These are phyloP conservation scores for Fusarium sp. DNA, from an alignment of 2,329 filamentous ascomycete genomes.

Conservation along the genomic window DNA sequence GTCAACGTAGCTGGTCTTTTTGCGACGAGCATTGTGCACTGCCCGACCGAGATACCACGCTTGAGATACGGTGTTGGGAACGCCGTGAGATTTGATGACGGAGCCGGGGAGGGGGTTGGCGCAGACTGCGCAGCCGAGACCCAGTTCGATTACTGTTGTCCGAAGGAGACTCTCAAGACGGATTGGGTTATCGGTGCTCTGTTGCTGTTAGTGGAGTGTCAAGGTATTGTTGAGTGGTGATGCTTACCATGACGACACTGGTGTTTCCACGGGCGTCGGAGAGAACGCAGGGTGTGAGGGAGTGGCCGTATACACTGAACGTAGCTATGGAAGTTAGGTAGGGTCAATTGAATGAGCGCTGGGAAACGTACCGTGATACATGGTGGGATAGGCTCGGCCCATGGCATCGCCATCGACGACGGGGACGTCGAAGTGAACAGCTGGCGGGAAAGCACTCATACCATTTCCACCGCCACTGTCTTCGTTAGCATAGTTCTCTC, in stretches of 20 bases:
- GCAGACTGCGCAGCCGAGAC: constrained; percentile 49
- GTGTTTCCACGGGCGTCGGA: constrained; percentile 50
- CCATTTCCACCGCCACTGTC: constrained; percentile 52
- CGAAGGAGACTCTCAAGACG: constrained; percentile 50
- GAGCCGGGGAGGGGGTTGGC: constrained; percentile 47
- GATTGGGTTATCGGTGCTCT: constrained; percentile 48
- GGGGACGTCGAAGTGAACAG: constrained; percentile 49
- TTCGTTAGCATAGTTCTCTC: not conserved
- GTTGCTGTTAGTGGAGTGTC: not conserved
- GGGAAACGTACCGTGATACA: constrained; percentile 44
- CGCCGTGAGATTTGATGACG: constrained; percentile 45
- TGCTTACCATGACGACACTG: constrained; percentile 43
- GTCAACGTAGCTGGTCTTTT: constrained; percentile 38
- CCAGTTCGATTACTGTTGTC: constrained; percentile 50
- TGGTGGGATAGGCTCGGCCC: constrained; percentile 52
- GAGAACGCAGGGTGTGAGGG: constrained; percentile 49
- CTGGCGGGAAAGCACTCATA: constrained; percentile 46
- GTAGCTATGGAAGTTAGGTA: constrained; percentile 39
- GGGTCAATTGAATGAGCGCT: rapidly evolving
- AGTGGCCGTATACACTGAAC: constrained; percentile 51
- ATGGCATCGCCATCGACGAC: constrained; percentile 51
- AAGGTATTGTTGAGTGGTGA: rapidly evolving
- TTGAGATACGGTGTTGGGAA: constrained; percentile 58
- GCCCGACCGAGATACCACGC: constrained; percentile 67
- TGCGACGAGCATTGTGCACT: constrained; percentile 34